Percentiles rank a stretch among this genome's conserved stretches.
phyloP scores from a whole-genome alignment of 225 moss, liverwort and hornwort species.

The Sphagnum tenellum region DNA sequence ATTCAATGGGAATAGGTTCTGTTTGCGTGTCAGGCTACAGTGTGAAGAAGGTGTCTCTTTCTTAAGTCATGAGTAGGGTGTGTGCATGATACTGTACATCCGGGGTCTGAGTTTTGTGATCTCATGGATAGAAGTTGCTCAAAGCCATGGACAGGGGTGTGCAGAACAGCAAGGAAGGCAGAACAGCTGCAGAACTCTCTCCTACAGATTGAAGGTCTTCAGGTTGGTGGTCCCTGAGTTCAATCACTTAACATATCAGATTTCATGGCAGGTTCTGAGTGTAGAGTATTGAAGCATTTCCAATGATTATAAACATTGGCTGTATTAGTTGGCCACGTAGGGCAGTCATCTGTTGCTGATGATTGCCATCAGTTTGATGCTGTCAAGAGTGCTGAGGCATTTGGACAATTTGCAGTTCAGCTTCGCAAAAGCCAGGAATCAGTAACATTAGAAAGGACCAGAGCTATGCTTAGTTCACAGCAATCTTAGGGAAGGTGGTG shows the following conservation, averaged over 20 bases:
- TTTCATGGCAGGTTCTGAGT: too few relatives aligned
- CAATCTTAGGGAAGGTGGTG: neutral
- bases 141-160: constrained; percentile 27
- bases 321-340: too few relatives aligned
- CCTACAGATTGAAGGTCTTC: constrained; percentile 50
- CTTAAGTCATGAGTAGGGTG: too few relatives aligned
- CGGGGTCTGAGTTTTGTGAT: constrained; percentile 4
- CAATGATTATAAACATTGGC: too few relatives aligned
- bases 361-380: too few relatives aligned
- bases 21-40: too few relatives aligned
- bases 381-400: neutral
- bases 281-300: too few relatives aligned
- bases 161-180: constrained; percentile 54
- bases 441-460: neutral
- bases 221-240: constrained; percentile 13
- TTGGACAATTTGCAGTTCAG: neutral
- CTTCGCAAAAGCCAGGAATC: neutral
- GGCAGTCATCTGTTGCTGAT: too few relatives aligned
- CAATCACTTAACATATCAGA: too few relatives aligned
- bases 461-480: neutral
- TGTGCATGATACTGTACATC: too few relatives aligned
- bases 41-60: too few relatives aligned
- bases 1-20: too few relatives aligned
- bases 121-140: constrained; percentile 20
- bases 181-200: constrained; percentile 53